Percentiles rank a stretch among this genome's conserved stretches.
Evolutionary conservation across 2,329 filamentous ascomycete genomes (phyloP).

Genomic region (Colletotrichum acutatum): DNA sequence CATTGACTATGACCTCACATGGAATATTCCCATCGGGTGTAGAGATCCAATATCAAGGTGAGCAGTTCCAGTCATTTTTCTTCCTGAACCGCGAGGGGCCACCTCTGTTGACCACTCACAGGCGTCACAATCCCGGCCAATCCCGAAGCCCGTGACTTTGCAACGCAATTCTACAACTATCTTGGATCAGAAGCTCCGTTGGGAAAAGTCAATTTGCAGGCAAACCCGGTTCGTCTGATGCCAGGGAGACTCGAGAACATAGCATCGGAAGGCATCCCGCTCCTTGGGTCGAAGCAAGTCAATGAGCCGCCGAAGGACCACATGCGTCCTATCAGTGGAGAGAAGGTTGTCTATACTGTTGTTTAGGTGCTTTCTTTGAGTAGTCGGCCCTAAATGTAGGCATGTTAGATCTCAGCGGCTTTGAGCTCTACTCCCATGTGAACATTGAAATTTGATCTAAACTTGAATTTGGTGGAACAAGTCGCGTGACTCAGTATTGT

Average conservation of each 20-base stretch:
- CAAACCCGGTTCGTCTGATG: constrained; percentile 47
- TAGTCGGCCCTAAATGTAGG: too few relatives aligned
- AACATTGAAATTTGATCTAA: too few relatives aligned
- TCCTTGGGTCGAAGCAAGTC: constrained; percentile 41
- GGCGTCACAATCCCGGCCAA: constrained; percentile 32
- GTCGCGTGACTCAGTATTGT: not conserved
- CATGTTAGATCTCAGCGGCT: too few relatives aligned
- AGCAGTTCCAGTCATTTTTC: not conserved
- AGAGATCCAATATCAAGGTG: constrained; percentile 50
- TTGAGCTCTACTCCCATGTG: too few relatives aligned
- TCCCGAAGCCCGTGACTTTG: constrained; percentile 42
- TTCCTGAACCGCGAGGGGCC: too few relatives aligned
- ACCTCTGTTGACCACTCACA: too few relatives aligned
- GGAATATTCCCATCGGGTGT: constrained; percentile 47
- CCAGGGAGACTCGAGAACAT: constrained; percentile 44
- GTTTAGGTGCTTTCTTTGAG: too few relatives aligned
- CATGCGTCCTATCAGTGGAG: constrained; percentile 52
- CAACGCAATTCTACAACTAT: constrained; percentile 49
- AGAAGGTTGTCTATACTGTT: constrained; percentile 49
- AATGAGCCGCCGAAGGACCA: constrained; percentile 42
- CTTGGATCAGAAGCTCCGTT: constrained; percentile 38
- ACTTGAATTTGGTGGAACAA: too few relatives aligned
- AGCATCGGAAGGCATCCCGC: constrained; percentile 41
- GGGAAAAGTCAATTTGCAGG: not conserved
- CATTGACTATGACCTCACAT: constrained; percentile 49